Conservation (phyloP, 352 stramenopile genomes). For the Pythium rishiriense region DNA sequence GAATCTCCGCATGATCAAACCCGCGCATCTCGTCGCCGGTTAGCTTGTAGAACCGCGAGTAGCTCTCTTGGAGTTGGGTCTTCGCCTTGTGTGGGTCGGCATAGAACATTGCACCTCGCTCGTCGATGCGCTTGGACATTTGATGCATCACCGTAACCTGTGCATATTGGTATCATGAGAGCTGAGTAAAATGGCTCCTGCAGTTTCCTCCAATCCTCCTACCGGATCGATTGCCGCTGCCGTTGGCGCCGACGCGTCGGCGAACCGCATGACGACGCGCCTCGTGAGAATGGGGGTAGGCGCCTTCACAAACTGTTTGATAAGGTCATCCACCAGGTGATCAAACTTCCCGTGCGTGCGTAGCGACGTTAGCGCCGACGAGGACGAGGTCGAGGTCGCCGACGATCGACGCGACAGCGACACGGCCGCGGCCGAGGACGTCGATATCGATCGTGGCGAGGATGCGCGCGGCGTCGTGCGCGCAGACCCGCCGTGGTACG, state of each 20-base stretch:
- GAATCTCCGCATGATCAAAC: constrained; percentile 26
- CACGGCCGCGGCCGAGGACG: constrained; percentile 25
- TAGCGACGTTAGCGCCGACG: constrained; percentile 11
- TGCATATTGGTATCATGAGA: neutral
- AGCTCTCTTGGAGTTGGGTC: constrained; percentile 67
- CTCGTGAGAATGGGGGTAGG: constrained; percentile 60
- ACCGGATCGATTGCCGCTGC: constrained; percentile 26
- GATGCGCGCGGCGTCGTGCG: constrained; percentile 1
- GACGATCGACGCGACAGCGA: constrained; percentile 25
- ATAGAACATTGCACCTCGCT: constrained; percentile 39
- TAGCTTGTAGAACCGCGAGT: constrained; percentile 77
- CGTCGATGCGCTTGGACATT: constrained; percentile 72
- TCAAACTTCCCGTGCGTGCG: constrained; percentile 25
- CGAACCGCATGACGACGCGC: constrained; percentile 55
- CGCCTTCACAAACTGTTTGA: constrained; percentile 43
- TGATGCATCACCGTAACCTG: constrained; percentile 75
- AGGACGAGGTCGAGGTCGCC: constrained; percentile 12
- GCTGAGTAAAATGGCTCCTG: neutral
- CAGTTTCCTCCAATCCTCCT: neutral
- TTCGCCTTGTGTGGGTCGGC: constrained; percentile 45
- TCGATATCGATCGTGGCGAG: constrained; percentile 17
- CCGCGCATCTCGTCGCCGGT: constrained; percentile 76
- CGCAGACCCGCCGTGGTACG: neutral
- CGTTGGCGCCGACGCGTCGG: constrained; percentile 36
- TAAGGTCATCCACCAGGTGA: constrained; percentile 23